phyloP scores from a whole-genome alignment of 345 rosid genomes.

The Cochlearia excelsa region DNA sequence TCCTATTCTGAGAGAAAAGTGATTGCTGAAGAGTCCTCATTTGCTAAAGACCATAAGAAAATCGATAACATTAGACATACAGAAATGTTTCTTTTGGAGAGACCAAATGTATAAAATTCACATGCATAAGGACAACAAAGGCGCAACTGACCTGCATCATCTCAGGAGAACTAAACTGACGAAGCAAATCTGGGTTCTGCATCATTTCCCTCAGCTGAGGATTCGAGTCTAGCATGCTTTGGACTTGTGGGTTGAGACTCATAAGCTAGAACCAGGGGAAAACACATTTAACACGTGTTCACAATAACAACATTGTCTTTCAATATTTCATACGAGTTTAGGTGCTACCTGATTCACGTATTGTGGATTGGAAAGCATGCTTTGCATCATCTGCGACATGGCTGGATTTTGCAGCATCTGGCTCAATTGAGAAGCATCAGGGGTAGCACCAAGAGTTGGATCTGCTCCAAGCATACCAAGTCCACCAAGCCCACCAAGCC shows the following conservation, averaged over 20 bases:
- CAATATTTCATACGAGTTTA: constrained; percentile 6
- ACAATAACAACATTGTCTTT: constrained; percentile 9
- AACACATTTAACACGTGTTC: constrained; percentile 5
- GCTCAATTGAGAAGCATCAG: constrained; percentile 57
- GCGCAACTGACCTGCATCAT: constrained; percentile 60
- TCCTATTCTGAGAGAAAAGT: constrained; percentile 62
- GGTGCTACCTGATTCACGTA: constrained; percentile 76
- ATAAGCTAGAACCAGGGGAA: constrained; percentile 42
- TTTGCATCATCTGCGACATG: constrained; percentile 81
- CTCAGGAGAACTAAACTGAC: constrained; percentile 75
- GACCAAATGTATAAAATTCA: constrained; percentile 12
- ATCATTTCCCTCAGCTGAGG: constrained; percentile 81
- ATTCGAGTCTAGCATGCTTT: constrained; percentile 56
- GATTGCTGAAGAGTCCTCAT: constrained; percentile 64
- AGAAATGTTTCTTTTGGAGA: neutral
- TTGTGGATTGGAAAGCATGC: constrained; percentile 70
- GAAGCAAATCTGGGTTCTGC: constrained; percentile 83
- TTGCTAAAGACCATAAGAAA: constrained; percentile 42
- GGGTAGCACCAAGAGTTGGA: constrained; percentile 45
- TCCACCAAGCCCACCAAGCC: constrained; percentile 32
- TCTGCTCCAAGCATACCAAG: constrained; percentile 28
- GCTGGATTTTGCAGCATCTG: constrained; percentile 88
- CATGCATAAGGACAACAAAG: constrained; percentile 3
- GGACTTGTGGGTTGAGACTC: constrained; percentile 55
- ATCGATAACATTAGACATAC: constrained; percentile 6